Base-by-base conservation (phyloP, 169 alveolate genomes). In the Plasmodium gonderi region DNA sequence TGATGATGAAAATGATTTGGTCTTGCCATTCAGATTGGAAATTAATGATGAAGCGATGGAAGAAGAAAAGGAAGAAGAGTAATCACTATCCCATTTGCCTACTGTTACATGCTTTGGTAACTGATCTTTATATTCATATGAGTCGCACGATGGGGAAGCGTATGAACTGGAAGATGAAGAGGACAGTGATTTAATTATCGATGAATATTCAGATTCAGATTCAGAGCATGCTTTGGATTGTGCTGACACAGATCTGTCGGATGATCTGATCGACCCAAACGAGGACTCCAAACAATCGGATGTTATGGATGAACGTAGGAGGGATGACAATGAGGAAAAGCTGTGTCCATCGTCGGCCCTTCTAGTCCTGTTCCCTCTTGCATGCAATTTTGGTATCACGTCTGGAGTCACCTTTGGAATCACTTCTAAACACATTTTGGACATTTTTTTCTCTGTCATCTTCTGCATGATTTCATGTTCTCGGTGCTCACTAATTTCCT, bases 321-420 rank as follows among this genome's bases (percentile, higher is more conserved):
- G 31, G 14, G 91, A 64, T 23, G 91, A 80, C 17, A 44, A n/a
- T 26, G 67, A 76, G 6, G 82, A 76, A 6, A 44, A 23, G 51
- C 40, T 69, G 54, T 14, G 12, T n/a, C 47, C n/a, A 11, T 40
- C 44, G 31, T 12, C 69, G 8, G 36, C 33, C 69, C 69, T 17
- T 8, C 11, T 23, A 2, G 33, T 8, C 8, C 69, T 23, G 8
- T 54, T 1, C 69, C n/a, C 0, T 54, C 69, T 23, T 17, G n/a
- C 33, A 23, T 31, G 33, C 69, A 31, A 0, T 54, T 54, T 54
- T n/a, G 69, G 4, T 12, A 29, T 51, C 31, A 51, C 20, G 4
- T 42, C 9, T 4, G 51, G 51, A 9, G 65, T 4, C 65, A 49
- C 3, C 8, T 49, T 49, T 2, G 65, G 65, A 5, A 20, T 49